These are phyloP conservation scores for Aspergillus fumigatus DNA, from an alignment of 2,329 filamentous ascomycete species.

Conservation along the genomic window DNA sequence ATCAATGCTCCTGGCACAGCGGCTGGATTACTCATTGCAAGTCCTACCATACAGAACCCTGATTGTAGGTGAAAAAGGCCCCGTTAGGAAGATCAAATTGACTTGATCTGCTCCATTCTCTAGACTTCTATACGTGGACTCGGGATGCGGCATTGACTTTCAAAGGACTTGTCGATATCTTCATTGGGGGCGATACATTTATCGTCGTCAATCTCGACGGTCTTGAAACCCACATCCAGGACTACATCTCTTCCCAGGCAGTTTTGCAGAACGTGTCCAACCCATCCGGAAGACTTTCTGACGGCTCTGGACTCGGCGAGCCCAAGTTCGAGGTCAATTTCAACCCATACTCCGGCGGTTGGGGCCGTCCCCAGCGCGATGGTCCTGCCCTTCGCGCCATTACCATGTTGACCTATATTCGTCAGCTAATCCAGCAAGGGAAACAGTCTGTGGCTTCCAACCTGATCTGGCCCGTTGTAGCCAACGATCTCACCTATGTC, in stretches of 20 bases:
- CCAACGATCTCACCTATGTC: slow-evolving; percentile 70
- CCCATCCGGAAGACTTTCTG: slow-evolving; percentile 55
- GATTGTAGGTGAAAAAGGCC: slow-evolving; percentile 41
- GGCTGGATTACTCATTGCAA: slow-evolving; percentile 51
- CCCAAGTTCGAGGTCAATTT: slow-evolving; percentile 65
- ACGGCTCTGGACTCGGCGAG: slow-evolving; percentile 57
- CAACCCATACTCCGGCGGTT: slow-evolving; percentile 56
- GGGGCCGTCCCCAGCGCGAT: slow-evolving; percentile 75
- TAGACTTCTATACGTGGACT: slow-evolving; percentile 74
- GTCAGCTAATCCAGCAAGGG: slow-evolving; percentile 64
- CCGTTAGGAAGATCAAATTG: neutral
- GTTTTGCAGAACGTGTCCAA: slow-evolving; percentile 61
- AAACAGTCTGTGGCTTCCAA: slow-evolving; percentile 45
- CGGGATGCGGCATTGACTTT: slow-evolving; percentile 66
- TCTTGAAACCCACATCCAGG: slow-evolving; percentile 58
- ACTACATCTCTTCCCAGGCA: slow-evolving; percentile 64
- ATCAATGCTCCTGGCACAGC: slow-evolving; percentile 34
- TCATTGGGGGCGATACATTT: slow-evolving; percentile 53
- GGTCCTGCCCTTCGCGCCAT: slow-evolving; percentile 71
- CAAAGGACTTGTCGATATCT: slow-evolving; percentile 63
- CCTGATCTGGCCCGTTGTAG: slow-evolving; percentile 66
- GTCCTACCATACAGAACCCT: slow-evolving; percentile 48
- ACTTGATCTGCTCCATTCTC: neutral
- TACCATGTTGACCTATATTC: slow-evolving; percentile 66
- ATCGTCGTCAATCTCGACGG: slow-evolving; percentile 12